Evolutionary conservation across 2,329 filamentous ascomycete species (phyloP).

Genomic region (Fonsecaea pedrosoi): DNA sequence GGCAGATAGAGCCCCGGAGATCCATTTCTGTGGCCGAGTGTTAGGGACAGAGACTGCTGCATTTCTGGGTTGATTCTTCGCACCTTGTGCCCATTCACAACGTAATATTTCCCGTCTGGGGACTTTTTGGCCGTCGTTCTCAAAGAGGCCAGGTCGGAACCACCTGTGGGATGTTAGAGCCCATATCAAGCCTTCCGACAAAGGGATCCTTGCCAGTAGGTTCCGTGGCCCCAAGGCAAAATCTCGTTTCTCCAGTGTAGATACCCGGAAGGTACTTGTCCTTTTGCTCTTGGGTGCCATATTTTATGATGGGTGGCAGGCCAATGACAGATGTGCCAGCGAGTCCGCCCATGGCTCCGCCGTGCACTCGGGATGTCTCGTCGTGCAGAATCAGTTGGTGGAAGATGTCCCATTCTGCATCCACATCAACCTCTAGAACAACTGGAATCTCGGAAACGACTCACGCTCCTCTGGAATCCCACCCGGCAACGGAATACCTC

Average conservation of each 20-base stretch:
- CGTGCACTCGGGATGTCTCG: background rate
- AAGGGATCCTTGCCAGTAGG: background rate
- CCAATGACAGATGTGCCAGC: background rate
- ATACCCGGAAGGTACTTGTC: background rate
- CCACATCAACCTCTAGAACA: background rate
- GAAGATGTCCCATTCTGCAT: constrained; percentile 5
- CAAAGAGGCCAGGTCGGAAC: background rate
- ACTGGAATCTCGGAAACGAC: background rate
- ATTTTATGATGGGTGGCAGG: constrained; percentile 4
- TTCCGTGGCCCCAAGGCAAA: constrained; percentile 6
- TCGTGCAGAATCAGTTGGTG: constrained; percentile 3
- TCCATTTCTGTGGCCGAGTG: background rate
- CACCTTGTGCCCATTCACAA: background rate
- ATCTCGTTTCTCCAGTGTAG: background rate
- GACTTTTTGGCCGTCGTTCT: background rate
- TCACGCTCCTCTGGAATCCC: background rate
- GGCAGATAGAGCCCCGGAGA: background rate
- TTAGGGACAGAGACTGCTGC: background rate
- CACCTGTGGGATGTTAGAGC: background rate
- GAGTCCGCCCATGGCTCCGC: background rate
- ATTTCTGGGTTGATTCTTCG: background rate
- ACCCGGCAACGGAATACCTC: background rate
- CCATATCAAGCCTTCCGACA: background rate
- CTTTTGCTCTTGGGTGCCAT: constrained; percentile 1
- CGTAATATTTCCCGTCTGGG: constrained; percentile 47